These are phyloP conservation scores for Iris macrosiphon DNA, from an alignment of 106 monocot genomes.

Conservation along the genomic window DNA sequence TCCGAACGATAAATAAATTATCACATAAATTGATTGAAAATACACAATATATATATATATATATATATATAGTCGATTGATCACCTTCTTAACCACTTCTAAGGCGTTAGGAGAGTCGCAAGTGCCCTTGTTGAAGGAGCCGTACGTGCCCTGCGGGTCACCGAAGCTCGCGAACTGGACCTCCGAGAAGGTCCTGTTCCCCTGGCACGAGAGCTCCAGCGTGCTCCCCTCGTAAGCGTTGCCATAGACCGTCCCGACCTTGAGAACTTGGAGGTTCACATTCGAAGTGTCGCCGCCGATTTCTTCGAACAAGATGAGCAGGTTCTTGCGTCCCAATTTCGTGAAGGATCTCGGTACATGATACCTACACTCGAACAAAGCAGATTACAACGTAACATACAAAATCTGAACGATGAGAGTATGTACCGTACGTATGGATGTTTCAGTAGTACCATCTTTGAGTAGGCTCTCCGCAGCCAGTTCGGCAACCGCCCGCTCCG, in stretches of 20 bases:
- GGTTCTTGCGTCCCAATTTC: constrained; percentile 20
- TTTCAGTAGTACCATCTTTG: constrained; percentile 46
- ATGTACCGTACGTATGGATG: neutral
- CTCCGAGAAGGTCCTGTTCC: constrained; percentile 3
- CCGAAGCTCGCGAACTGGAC: constrained; percentile 3
- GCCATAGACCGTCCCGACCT: constrained; percentile 22
- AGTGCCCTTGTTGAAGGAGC: constrained; percentile 4
- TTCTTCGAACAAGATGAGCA: constrained; percentile 47
- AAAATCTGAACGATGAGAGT: no score
- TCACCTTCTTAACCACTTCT: neutral
- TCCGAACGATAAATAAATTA: no score
- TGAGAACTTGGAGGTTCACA: constrained; percentile 33
- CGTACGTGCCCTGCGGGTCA: neutral
- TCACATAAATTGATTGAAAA: no score
- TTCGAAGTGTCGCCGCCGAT: constrained; percentile 30
- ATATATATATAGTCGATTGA: no score
- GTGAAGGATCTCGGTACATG: constrained; percentile 51
- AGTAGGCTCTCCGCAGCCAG: constrained; percentile 32
- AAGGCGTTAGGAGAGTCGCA: neutral
- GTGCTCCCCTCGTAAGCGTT: constrained; percentile 15
- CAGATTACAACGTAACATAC: no score
- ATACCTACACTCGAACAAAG: constrained; percentile 61
- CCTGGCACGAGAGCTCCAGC: constrained; percentile 27
- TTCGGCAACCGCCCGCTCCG: constrained; percentile 15
- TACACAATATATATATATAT: no score